Base-by-base conservation (phyloP, 139 green algal genomes). In the Monoraphidium neglectum region DNA sequence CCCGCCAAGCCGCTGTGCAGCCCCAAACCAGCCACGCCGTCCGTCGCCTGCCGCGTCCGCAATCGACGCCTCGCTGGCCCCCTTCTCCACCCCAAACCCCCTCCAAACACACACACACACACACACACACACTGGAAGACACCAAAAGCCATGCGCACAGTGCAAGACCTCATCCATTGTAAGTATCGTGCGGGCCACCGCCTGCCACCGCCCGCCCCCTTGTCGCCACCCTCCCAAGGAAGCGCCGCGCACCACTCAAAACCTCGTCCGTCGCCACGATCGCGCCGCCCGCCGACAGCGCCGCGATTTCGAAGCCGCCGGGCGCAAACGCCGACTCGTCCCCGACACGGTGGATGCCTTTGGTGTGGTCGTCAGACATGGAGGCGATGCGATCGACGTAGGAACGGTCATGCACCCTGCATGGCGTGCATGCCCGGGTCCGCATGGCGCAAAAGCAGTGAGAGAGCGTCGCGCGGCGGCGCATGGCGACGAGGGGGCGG, bases 191-290 rank as follows among this genome's bases (percentile, higher is more conserved):
- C n/a, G n/a, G n/a, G n/a, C n/a, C n/a, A n/a, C n/a, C n/a, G n/a
- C n/a, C n/a, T n/a, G 4, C 65, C 65, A 33, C 12, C 43, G 8
- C 8, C 43, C 43, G 43, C 43, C 43, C 43, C 43, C 43, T 12
- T 21, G 43, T 12, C 43, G 43, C 43, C 63, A 61, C 26, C 12
- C 28, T 66, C 51, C 53, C n/a, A n/a, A n/a, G n/a, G n/a, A n/a
- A n/a, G n/a, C n/a, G n/a, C n/a, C n/a, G n/a, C 43, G 43, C 43
- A 51, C 43, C 43, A 26, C 49, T 37, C 76, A 93, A 59, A 24
- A 93, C 85, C 10, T 82, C 79, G 0, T 90, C 77, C 32, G 81
- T 46, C 1, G 84, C 88, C 15, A 33, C 75, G 18, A 93, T 56
- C 24, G 76, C 81, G 4, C 71, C 82, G 3, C 88, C 88, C 18